Conservation (phyloP, 2,329 filamentous ascomycete species). For the Fusarium secorum region DNA sequence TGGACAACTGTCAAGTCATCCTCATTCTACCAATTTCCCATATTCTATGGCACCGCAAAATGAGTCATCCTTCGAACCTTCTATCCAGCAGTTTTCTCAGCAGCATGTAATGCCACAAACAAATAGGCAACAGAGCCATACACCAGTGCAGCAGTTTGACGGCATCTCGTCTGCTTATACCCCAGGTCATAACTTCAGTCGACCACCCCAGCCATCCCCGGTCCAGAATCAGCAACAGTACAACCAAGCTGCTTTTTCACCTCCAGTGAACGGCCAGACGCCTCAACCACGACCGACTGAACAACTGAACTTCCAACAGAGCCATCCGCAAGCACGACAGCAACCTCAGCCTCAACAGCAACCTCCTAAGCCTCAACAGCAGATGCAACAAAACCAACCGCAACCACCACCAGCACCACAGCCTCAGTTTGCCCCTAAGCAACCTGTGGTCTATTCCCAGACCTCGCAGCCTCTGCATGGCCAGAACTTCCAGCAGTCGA, state of each 20-base stretch:
- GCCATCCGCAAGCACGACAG: conserved; percentile 35
- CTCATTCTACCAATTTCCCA: conserved; percentile 46
- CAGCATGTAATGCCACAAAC: conserved; percentile 47
- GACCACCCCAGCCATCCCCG: conserved; percentile 44
- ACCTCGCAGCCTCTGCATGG: conserved; percentile 19
- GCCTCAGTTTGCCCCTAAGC: conserved; percentile 35
- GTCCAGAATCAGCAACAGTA: conserved; percentile 43
- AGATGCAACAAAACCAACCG: conserved; percentile 12
- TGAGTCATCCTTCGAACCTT: conserved; percentile 45
- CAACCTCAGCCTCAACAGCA: conserved; percentile 32
- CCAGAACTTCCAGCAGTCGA: conserved; percentile 36
- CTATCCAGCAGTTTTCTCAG: conserved; percentile 46
- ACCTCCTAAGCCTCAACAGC: conserved; percentile 21
- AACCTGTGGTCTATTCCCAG: conserved; percentile 32
- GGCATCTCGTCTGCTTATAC: conserved; percentile 40
- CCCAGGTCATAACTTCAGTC: conserved; percentile 40
- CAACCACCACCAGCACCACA: conserved; percentile 33
- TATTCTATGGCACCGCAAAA: conserved; percentile 47
- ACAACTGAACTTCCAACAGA: conserved; percentile 36
- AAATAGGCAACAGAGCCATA: conserved; percentile 45
- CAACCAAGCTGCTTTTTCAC: conserved; percentile 35
- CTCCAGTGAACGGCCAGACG: conserved; percentile 41
- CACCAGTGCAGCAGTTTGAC: conserved; percentile 47
- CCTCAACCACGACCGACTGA: conserved; percentile 38
- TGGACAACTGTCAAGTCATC: conserved; percentile 44